phyloP scores from a whole-genome alignment of 2,329 filamentous ascomycete species.

The Trichoderma breve region DNA sequence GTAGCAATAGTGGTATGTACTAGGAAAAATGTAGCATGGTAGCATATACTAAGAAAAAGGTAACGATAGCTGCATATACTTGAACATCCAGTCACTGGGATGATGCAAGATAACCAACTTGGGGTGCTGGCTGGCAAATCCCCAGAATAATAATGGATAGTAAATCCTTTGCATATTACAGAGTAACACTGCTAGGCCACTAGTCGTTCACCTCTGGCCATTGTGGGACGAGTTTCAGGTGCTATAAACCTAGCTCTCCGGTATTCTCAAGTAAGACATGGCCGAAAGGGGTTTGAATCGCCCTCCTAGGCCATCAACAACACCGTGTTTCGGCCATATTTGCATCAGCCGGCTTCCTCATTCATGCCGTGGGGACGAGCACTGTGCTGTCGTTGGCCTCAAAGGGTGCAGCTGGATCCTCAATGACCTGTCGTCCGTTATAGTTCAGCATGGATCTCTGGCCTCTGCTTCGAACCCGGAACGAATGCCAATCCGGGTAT shows the following conservation, averaged over 20 bases:
- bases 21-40: neutral
- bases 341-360: conserved; percentile 1
- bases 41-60: neutral
- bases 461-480: conserved; percentile 45
- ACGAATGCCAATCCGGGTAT: conserved; percentile 63
- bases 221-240: conserved; percentile 19
- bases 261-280: neutral
- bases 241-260: neutral
- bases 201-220: conserved; percentile 7
- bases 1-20: neutral
- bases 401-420: conserved; percentile 43
- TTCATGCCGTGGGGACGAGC: neutral
- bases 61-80: neutral
- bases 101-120: neutral
- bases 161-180: neutral
- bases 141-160: neutral
- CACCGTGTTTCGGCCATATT: neutral
- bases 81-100: neutral
- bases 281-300: neutral
- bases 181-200: neutral
- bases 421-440: conserved; percentile 47
- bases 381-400: conserved; percentile 22
- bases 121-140: no score
- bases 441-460: conserved; percentile 44
- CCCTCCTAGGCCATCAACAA: neutral